Percentiles rank a stretch among this genome's conserved stretches.
phyloP scores from a whole-genome alignment of 2,329 filamentous ascomycete species.

The Incumbomyces delicatus region DNA sequence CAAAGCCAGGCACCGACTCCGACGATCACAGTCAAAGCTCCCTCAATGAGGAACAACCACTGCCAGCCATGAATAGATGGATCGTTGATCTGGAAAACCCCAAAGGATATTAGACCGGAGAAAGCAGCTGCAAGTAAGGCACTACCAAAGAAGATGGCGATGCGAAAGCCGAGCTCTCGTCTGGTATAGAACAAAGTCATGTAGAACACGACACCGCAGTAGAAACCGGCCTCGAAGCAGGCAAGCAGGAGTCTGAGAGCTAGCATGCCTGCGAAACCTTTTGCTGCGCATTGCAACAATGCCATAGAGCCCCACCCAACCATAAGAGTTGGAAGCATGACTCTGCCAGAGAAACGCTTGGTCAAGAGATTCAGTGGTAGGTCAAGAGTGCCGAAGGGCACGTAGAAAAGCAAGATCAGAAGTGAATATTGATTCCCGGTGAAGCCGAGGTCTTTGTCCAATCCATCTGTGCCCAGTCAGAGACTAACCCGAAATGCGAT shows the following conservation, averaged over 20 bases:
- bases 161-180: constrained; percentile 34
- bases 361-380: constrained; percentile 41
- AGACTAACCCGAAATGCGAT: too few species aligned
- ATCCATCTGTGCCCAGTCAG: constrained; percentile 31
- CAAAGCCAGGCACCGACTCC: constrained; percentile 43
- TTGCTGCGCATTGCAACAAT: constrained; percentile 40
- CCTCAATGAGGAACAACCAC: constrained; percentile 43
- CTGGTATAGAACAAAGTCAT: constrained; percentile 37
- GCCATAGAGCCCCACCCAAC: constrained; percentile 41
- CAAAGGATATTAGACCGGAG: constrained; percentile 32
- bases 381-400: constrained; percentile 42
- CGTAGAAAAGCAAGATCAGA: constrained; percentile 42
- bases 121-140: constrained; percentile 33
- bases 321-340: constrained; percentile 36
- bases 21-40: constrained; percentile 37
- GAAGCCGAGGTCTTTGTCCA: constrained; percentile 35
- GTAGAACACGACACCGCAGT: constrained; percentile 46
- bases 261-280: constrained; percentile 40
- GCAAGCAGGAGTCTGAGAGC: constrained; percentile 42
- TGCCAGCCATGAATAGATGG: constrained; percentile 26
- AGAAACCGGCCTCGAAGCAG: constrained; percentile 44
- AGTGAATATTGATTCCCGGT: constrained; percentile 35
- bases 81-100: constrained; percentile 38
- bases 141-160: constrained; percentile 37
- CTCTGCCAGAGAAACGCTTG: constrained; percentile 37